phyloP scores from a whole-genome alignment of 768 basidiomycete genomes.

The Antrodiella citrinella region DNA sequence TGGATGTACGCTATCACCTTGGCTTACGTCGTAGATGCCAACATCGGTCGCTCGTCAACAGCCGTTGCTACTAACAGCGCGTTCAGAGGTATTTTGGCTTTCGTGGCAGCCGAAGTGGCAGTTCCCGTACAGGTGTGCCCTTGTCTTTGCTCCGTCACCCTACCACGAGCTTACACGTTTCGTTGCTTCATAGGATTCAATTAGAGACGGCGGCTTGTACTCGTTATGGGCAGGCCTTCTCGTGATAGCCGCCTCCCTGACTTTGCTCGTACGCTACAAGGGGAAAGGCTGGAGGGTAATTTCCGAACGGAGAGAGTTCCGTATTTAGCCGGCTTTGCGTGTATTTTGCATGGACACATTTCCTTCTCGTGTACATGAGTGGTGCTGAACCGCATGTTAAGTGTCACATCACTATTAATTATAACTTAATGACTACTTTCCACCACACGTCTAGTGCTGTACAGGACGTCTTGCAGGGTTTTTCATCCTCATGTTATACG shows the following conservation, averaged over 20 bases:
- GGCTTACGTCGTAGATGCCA: constrained; percentile 84
- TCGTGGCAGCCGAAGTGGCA: constrained; percentile 62
- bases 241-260: constrained; percentile 41
- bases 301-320: constrained; percentile 36
- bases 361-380: too few relatives aligned
- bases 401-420: too few relatives aligned
- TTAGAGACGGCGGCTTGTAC: constrained; percentile 79
- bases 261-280: constrained; percentile 53
- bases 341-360: too few relatives aligned
- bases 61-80: constrained; percentile 72
- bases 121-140: constrained; percentile 59
- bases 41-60: constrained; percentile 68
- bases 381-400: too few relatives aligned
- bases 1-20: constrained; percentile 63
- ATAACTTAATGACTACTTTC: too few relatives aligned
- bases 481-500: too few relatives aligned
- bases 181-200: constrained; percentile 35
- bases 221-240: constrained; percentile 56
- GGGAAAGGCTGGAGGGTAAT: constrained; percentile 51
- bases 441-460: too few relatives aligned
- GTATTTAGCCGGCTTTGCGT: too few relatives aligned
- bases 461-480: too few relatives aligned
- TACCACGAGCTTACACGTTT: background rate
- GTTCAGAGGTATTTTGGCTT: constrained; percentile 64
- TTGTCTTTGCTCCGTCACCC: constrained; percentile 2